Percentiles rank a stretch among this genome's conserved stretches.
phyloP scores from a whole-genome alignment of 169 alveolate species.

The Eimeria necatrix region DNA sequence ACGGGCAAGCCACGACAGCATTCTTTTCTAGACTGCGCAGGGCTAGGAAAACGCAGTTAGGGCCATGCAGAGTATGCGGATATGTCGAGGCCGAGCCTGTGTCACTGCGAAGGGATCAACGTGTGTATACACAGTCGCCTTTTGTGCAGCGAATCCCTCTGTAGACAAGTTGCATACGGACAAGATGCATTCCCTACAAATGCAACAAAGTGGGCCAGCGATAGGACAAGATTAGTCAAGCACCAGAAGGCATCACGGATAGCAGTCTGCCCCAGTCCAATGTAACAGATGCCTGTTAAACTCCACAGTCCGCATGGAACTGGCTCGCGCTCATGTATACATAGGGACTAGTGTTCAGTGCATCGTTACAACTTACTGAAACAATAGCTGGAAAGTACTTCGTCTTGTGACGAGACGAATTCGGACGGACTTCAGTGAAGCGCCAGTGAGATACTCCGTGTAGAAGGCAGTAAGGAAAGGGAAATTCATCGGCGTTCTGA shows the following conservation, averaged over 20 bases:
- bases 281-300: not conserved
- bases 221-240: not conserved
- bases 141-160: too few relatives aligned
- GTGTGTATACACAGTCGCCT: too few relatives aligned
- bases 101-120: too few relatives aligned
- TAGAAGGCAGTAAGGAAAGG: conserved; percentile 56
- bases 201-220: too few relatives aligned
- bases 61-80: too few relatives aligned
- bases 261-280: not conserved
- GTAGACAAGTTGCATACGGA: too few relatives aligned
- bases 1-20: too few relatives aligned
- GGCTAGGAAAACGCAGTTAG: too few relatives aligned
- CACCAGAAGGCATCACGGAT: not conserved
- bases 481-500: not conserved
- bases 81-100: too few relatives aligned
- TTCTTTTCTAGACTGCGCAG: too few relatives aligned
- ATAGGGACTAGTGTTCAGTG: not conserved
- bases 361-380: conserved; percentile 41
- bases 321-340: not conserved
- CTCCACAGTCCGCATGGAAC: conserved; percentile 58
- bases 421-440: conserved; percentile 49
- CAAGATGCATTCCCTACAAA: too few relatives aligned
- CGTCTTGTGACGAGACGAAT: not conserved
- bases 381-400: conserved; percentile 51
- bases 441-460: conserved; percentile 58